A percentile compares a stretch with the other conserved stretches of the same genome.
phyloP scores from a whole-genome alignment of 1,139 yeast species.

The Candida labiduridarum region DNA sequence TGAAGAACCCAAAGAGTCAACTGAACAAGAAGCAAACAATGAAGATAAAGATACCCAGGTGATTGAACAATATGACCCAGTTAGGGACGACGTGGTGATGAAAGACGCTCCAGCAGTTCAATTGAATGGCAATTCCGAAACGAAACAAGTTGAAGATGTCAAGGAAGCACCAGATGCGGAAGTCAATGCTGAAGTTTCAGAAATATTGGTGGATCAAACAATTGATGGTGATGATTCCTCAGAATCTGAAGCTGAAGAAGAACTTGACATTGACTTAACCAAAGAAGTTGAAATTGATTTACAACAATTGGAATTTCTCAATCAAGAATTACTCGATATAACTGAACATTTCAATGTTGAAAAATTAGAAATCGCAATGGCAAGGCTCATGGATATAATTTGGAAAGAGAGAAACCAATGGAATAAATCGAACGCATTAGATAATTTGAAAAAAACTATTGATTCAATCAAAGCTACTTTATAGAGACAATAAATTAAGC shows the following conservation, averaged over 20 bases:
- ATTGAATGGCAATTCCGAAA: constrained; percentile 2
- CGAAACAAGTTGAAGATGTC: background rate
- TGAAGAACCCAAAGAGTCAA: background rate
- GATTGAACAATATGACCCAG: background rate
- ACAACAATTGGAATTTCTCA: constrained; percentile 20
- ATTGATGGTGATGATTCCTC: constrained; percentile 14
- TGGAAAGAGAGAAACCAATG: constrained; percentile 72
- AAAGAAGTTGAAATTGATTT: constrained; percentile 21
- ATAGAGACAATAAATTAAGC: constrained; percentile 6
- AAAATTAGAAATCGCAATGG: constrained; percentile 69
- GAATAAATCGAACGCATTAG: constrained; percentile 56
- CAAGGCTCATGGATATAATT: constrained; percentile 69
- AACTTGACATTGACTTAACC: constrained; percentile 19
- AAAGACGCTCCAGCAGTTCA: background rate
- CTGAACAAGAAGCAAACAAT: background rate
- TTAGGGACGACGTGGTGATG: constrained; percentile 1
- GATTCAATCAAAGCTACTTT: constrained; percentile 12
- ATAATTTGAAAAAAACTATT: constrained; percentile 26
- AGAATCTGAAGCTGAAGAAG: constrained; percentile 31
- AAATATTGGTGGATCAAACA: constrained; percentile 1
- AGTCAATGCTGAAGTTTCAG: constrained; percentile 1
- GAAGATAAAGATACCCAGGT: background rate
- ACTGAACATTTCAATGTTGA: constrained; percentile 66
- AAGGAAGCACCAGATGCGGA: background rate
- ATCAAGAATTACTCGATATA: constrained; percentile 26